A percentile compares a stretch with the other conserved stretches of the same genome.
phyloP scores from a whole-genome alignment of 2,329 filamentous ascomycete species.

The Orbilia oligospora region DNA sequence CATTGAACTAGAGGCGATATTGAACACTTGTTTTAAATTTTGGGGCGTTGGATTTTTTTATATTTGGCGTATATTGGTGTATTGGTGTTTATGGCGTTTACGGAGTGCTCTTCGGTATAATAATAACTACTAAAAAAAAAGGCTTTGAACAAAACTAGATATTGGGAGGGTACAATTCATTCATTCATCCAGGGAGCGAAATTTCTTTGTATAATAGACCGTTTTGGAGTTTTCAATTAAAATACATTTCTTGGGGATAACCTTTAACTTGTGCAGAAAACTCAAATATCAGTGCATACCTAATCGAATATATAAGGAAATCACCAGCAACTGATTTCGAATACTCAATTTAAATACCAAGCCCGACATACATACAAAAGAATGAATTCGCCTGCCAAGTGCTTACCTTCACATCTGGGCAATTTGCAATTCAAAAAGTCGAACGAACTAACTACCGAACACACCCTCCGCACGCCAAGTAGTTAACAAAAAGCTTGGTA shows the following conservation, averaged over 20 bases:
- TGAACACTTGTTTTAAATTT: no score
- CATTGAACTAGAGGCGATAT: constrained; percentile 9
- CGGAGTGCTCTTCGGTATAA: neutral
- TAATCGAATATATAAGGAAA: no score
- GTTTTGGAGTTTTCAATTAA: neutral
- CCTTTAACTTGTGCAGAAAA: neutral
- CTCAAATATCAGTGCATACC: no score
- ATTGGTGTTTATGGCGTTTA: constrained; percentile 11
- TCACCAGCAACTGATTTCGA: no score
- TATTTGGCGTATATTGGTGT: constrained; percentile 4
- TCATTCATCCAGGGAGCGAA: neutral
- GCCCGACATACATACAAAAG: no score
- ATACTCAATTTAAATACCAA: no score
- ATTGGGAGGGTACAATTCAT: neutral
- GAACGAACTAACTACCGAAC: neutral
- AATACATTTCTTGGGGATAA: neutral
- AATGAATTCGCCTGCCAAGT: neutral
- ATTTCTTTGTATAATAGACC: neutral
- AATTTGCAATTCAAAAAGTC: no score
- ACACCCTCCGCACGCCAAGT: constrained; percentile 5
- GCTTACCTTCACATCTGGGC: neutral
- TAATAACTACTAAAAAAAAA: neutral
- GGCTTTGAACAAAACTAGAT: neutral
- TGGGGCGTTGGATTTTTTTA: neutral
- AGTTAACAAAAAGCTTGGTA: constrained; percentile 12